These are phyloP conservation scores for Hypomontagnella submonticulosa DNA, from an alignment of 495 filamentous ascomycete species.

Conservation along the genomic window DNA sequence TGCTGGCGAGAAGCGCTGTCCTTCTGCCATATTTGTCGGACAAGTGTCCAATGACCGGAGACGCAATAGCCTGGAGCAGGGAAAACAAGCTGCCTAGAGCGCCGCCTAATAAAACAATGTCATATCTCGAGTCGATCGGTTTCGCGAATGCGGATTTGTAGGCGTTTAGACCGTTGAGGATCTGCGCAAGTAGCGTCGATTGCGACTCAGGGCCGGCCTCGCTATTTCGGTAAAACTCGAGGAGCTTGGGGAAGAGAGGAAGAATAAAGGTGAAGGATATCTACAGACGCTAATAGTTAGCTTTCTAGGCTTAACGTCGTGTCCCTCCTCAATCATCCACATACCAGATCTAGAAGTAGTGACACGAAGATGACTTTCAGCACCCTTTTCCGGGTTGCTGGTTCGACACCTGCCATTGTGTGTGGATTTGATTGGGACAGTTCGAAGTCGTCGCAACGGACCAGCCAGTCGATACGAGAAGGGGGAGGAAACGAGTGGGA, in stretches of 20 bases:
- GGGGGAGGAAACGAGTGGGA: constrained; percentile 10
- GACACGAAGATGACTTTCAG: constrained; percentile 76
- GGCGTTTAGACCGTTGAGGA: constrained; percentile 86
- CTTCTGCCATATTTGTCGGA: constrained; percentile 91
- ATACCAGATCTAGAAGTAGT: constrained; percentile 64
- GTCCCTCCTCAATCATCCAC: neutral
- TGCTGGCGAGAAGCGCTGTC: constrained; percentile 87
- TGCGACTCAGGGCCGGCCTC: constrained; percentile 68
- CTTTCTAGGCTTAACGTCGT: constrained; percentile 7
- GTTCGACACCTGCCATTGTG: constrained; percentile 59
- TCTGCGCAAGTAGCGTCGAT: constrained; percentile 74
- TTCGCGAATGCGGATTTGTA: constrained; percentile 95
- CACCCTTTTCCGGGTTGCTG: constrained; percentile 76
- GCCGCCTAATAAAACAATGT: constrained; percentile 95
- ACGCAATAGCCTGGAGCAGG: constrained; percentile 90
- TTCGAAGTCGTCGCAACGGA: constrained; percentile 29
- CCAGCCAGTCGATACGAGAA: constrained; percentile 33
- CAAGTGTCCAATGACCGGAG: constrained; percentile 87
- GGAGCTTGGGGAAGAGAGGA: constrained; percentile 91
- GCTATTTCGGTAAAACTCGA: constrained; percentile 89
- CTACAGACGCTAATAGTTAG: constrained; percentile 44
- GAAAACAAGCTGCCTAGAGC: constrained; percentile 95
- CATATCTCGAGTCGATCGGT: constrained; percentile 95
- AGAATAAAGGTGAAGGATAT: constrained; percentile 89
- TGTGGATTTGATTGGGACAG: neutral